phyloP scores from a whole-genome alignment of 2,329 filamentous ascomycete genomes.

The Stachybotrys echinatus region DNA sequence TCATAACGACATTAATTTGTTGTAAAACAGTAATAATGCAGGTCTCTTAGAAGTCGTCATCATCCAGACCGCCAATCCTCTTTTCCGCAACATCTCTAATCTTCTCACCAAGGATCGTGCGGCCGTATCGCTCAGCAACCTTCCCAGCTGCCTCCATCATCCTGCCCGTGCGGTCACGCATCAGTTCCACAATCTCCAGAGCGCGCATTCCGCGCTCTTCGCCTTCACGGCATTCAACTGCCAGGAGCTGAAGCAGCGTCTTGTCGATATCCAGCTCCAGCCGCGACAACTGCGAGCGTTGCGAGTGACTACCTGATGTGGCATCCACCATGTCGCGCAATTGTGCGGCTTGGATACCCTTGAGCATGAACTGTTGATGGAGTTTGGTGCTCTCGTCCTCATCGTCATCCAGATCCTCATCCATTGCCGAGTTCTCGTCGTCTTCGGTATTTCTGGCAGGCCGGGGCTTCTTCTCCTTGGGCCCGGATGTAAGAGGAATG shows the following conservation, averaged over 20 bases:
- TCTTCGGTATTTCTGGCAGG: slow-evolving; percentile 26
- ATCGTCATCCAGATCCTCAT: slow-evolving; percentile 21
- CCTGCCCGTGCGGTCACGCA: slow-evolving; percentile 77
- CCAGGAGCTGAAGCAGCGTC: slow-evolving; percentile 80
- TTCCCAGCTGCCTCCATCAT: slow-evolving; percentile 91
- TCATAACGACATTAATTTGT: background rate
- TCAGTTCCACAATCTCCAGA: slow-evolving; percentile 80
- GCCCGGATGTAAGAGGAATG: slow-evolving; percentile 65
- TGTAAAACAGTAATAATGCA: background rate
- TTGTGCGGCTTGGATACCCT: slow-evolving; percentile 66
- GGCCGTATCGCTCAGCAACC: slow-evolving; percentile 80
- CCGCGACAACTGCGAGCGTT: slow-evolving; percentile 61
- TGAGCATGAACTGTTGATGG: slow-evolving; percentile 77
- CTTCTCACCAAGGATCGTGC: slow-evolving; percentile 78
- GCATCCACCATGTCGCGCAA: slow-evolving; percentile 68
- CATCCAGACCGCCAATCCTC: slow-evolving; percentile 55
- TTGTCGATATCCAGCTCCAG: slow-evolving; percentile 87
- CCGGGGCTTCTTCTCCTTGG: slow-evolving; percentile 16
- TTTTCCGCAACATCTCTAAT: slow-evolving; percentile 80
- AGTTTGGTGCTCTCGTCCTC: slow-evolving; percentile 55
- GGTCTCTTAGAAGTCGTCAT: slow-evolving; percentile 35
- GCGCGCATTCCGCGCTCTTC: slow-evolving; percentile 95
- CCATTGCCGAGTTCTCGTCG: slow-evolving; percentile 19
- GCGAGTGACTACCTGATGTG: slow-evolving; percentile 51
- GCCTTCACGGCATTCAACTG: slow-evolving; percentile 82